Conservation (phyloP, 345 rosid genomes). For the Boechera stricta region DNA sequence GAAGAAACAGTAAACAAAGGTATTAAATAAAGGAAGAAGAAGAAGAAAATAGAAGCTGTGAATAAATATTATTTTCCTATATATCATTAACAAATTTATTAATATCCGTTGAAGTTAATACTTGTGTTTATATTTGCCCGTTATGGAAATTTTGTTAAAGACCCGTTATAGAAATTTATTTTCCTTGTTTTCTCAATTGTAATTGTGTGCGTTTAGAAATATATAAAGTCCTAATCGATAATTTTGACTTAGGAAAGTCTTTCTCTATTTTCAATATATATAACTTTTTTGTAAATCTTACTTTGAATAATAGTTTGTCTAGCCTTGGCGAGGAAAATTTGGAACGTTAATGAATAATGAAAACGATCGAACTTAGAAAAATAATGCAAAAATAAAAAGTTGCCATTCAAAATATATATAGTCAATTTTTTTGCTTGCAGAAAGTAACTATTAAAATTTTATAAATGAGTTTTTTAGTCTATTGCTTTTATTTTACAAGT, state of each 20-base stretch:
- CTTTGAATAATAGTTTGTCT: conserved; percentile 13
- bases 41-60: conserved; percentile 20
- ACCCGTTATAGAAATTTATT: not conserved
- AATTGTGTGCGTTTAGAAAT: conserved; percentile 17
- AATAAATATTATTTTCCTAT: conserved; percentile 2
- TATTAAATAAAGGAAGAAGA: not conserved
- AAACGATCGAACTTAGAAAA: conserved; percentile 4
- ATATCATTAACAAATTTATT: not conserved
- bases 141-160: conserved; percentile 5
- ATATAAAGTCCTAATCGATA: conserved; percentile 23
- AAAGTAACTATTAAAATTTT: not conserved
- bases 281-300: not conserved
- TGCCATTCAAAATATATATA: not conserved
- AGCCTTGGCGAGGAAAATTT: not conserved
- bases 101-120: not conserved
- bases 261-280: not conserved
- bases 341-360: conserved; percentile 4
- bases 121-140: not conserved
- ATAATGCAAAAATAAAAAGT: not conserved
- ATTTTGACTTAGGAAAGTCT: conserved; percentile 41
- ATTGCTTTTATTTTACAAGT: not conserved
- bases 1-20: conserved; percentile 3
- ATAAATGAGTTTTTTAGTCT: not conserved
- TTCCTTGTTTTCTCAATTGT: not conserved
- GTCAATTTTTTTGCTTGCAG: not conserved